Base-by-base conservation (phyloP, 495 filamentous ascomycete species). In the Penicillium coprophilum region DNA sequence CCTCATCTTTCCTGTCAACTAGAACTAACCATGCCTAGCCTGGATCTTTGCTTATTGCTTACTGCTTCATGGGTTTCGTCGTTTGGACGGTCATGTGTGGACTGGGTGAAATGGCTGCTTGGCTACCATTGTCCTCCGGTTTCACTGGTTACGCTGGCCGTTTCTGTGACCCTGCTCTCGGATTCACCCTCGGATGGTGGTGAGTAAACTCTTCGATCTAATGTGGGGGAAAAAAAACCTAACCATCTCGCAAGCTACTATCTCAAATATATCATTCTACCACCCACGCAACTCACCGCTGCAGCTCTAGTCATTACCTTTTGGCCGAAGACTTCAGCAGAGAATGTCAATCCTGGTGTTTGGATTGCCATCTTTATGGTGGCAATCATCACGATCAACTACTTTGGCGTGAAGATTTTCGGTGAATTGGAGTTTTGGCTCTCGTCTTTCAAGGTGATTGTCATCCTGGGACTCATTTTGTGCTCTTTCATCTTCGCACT, bases 381-480 rank as follows among this genome's bases (percentile, higher is more conserved):
- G 7, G 28, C 74, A n/a, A 80, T 84, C 53, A 60, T 84, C 28
- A 50, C 49, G 45, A 77, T 85, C 64, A 85, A 85, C 59, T 79
- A 80, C 61, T 78, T 82, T 32, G 79, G 78, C 3, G 84, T 93
- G 15, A 63, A 67, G 4, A 87, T 87, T 72, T 91, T 90, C 56
- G 89, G 89, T 36, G 89, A 93, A 70, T 82, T 88, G 53, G 88
- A 93, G 64, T 93, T 92, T 67, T 91, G 87, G 87, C 83, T 92
- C 50, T 87, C 82, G 1, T 80, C 81, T 47, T 77, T 90, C 74
- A 92, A 93, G 63, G 84, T 91, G 15, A 61, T 90, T 21, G 84
- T 87, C 49, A 90, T 91, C 43, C 47, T 89, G 44, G 88, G 84
- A 30, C 71, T 88, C 30, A 83, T 76, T 82, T 57, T 89, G n/a